Conservation (phyloP, 257 asterid species). For the Jacaranda mimosifolia region DNA sequence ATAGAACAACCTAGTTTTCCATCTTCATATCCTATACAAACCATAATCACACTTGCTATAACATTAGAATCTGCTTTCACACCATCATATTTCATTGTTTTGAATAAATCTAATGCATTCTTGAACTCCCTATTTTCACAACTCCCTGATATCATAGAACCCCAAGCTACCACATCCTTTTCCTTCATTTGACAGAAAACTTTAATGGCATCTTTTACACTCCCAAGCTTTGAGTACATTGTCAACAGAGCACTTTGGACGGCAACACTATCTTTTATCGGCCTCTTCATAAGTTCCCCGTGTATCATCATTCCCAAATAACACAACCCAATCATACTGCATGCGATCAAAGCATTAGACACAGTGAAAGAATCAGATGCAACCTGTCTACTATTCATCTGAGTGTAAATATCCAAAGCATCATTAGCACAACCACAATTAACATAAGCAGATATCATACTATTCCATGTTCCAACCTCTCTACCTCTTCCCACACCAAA, state of each 20-base stretch:
- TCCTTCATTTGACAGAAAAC: constrained; percentile 65
- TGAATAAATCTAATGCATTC: constrained; percentile 61
- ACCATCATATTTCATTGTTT: constrained; percentile 57
- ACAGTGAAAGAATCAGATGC: constrained; percentile 79
- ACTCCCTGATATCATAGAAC: constrained; percentile 74
- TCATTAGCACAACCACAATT: constrained; percentile 51
- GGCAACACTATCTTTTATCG: constrained; percentile 56
- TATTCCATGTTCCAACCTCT: constrained; percentile 79
- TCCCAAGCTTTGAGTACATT: constrained; percentile 84
- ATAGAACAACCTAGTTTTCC: constrained; percentile 54
- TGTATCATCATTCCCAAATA: constrained; percentile 63
- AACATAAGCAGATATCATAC: constrained; percentile 86
- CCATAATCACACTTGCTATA: constrained; percentile 54
- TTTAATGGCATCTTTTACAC: constrained; percentile 47
- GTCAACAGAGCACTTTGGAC: constrained; percentile 78
- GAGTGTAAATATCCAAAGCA: constrained; percentile 58
- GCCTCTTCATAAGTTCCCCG: constrained; percentile 71
- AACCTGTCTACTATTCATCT: constrained; percentile 54
- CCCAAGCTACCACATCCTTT: constrained; percentile 88
- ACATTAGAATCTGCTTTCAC: constrained; percentile 68
- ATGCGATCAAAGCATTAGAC: constrained; percentile 63
- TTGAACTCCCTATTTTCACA: constrained; percentile 56
- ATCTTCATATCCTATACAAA: constrained; percentile 51
- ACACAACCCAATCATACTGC: constrained; percentile 53
- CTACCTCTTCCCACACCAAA: constrained; percentile 46